These are phyloP conservation scores for Dinochytrium kinnereticum DNA, from an alignment of 371 early-diverging fungal genomes.

Conservation along the genomic window DNA sequence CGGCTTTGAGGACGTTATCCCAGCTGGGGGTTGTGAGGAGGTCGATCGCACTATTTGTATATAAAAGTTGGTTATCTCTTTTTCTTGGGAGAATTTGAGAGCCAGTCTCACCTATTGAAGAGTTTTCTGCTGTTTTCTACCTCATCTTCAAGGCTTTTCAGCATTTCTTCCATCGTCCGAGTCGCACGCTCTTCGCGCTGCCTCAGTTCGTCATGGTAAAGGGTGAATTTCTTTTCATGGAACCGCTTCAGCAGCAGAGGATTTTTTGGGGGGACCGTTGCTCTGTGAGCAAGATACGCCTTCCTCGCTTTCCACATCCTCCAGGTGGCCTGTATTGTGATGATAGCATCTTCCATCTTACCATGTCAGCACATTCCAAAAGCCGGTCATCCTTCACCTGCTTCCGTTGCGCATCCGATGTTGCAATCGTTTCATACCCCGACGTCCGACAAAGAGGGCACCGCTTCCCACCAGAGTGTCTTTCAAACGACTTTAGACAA, in stretches of 20 bases:
- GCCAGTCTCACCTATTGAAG: neutral
- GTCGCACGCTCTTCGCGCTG: neutral
- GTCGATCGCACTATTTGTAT: neutral
- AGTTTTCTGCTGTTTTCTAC: neutral
- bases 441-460: neutral
- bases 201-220: neutral
- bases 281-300: neutral
- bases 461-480: neutral
- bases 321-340: neutral
- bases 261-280: neutral
- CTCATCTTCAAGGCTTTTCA: neutral
- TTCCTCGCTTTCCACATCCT: slow-evolving; percentile 7
- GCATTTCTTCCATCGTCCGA: neutral
- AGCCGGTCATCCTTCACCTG: neutral
- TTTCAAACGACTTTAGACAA: neutral
- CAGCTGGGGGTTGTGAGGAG: neutral
- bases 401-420: neutral
- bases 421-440: slow-evolving; percentile 1
- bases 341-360: neutral
- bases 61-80: no score
- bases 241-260: neutral
- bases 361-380: no score
- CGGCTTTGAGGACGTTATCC: neutral
- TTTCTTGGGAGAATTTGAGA: neutral
- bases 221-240: neutral